Base-by-base conservation (phyloP, 169 alveolate species). In the Eimeria necatrix region DNA sequence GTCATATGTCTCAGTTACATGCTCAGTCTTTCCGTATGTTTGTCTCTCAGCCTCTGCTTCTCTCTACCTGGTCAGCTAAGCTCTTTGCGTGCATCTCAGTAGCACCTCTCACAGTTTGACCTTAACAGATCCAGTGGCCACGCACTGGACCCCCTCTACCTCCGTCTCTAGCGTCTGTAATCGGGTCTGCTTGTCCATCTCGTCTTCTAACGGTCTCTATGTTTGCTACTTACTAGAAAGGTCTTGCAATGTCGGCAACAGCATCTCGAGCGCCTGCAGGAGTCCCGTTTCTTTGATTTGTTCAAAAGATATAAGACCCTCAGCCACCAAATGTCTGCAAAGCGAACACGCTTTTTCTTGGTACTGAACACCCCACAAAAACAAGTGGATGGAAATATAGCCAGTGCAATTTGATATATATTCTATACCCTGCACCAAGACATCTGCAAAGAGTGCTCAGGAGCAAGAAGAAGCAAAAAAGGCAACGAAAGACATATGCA, bases 301-400 rank as follows among this genome's bases (percentile, higher is more conserved):
- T 14, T 64, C 53, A n/a, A 46, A 70, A 6, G 73, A 16, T 4
- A 87, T 18, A 3, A 87, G 83, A 14, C 71, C 85, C 64, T 87
- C 93, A 22, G 26, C 84, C 53, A 64, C 84, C 83, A 87, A 73
- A 49, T 87, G 93, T 16, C 93, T 64, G 8, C 32, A 46, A 4
- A 87, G 52, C 14, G 93, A 87, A 7, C 84, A 71, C 12, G 93
- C 93, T 24, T 87, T 87, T 24, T 87, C 93, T 26, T 87, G 93
- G 22, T 87, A 87, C 93, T 87, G 93, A 12, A 71, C 7, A 14
- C 46, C 18, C 4, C 8, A 18, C 22, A 12, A 12, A 12, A 71
- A 71, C 12, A 32, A 32, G 41, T 32, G 41, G 41, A 32, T 32
- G 41, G 41, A 32, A 32, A 32, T 32, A 32, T 32, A 32, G 41